Evolutionary conservation across 2,329 filamentous ascomycete genomes (phyloP), one percentile per base, ranked within the genome.

Genomic region (Zymoseptoria ardabiliae): DNA sequence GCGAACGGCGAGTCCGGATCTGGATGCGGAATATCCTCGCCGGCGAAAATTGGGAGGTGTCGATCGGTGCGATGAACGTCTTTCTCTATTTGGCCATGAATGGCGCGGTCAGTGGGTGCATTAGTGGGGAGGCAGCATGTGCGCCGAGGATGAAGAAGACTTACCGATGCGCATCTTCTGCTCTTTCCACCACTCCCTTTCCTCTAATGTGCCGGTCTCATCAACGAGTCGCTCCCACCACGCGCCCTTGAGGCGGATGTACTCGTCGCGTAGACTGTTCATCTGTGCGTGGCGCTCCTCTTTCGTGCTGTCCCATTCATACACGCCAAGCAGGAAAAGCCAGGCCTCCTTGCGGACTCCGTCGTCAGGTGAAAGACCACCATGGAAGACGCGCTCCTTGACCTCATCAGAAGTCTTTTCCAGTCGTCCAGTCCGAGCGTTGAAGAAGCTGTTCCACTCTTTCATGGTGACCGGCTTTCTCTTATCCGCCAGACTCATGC

Each of bases 11-110:
- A 97, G 62, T 93, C 90, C 0, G 94, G 94, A 69, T 99, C 94
- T 0, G 94, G 95, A 71, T 99, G 94, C 7, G 94, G 93, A 49
- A 91, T 95, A 70, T 97, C 94, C 75, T 99, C 94, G 62, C 94
- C 94, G 8, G 90, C 88, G 72, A 99, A 99, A 49, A 99, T 88
- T n/a, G 90, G 88, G 28, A 99, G 90, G 52, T 88, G 90, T 50
- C 95, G 90, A 75, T 99, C 94, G 65, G 94, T 99, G 68, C 94
- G 87, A 74, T 99, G 95, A 19, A 99, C 95, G 71, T 99, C 94
- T 77, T 99, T 99, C 75, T 99, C 94, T 97, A 80, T 64, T 50
- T 50, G 72, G 76, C 76, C 72, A 63, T 72, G 74, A 59, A 81
- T 76, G 77, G 75, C 74, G 61, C 73, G 74, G 75, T 81, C 69